Evolutionary conservation across 352 stramenopile genomes (phyloP), one percentile per base, ranked within the genome.

Genomic region (Pythium pyrilobum): DNA sequence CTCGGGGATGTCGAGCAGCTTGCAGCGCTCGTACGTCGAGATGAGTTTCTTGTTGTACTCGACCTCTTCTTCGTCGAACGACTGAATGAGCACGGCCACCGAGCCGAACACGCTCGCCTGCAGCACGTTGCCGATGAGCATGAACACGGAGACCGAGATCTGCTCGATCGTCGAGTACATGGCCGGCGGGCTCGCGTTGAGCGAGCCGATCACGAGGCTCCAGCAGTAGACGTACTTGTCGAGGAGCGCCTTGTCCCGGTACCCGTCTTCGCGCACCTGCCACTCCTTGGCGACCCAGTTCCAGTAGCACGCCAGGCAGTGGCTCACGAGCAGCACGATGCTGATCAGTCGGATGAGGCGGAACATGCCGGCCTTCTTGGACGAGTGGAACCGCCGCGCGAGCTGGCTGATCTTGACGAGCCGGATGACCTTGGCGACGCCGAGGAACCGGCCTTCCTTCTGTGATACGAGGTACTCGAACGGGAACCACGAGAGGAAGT

Each of bases 1-100:
- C 23, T 84, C 71, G 0, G 77, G 71, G 50, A 88, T 86, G 29
- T 74, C 77, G 7, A 88, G 59, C 39, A 88, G 81, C 24, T 71
- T 72, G 59, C 77, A 88, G 0, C 77, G 72, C 36, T 88, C 77
- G 29, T 72, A 83, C 2, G 71, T 82, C 9, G 61, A 64, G 46
- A 88, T 83, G 25, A 86, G 61, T 44, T 88, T 88, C 50, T 83
- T 77, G 66, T 85, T 83, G 55, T 88, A 88, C 16, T 66, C 65
- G 20, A 69, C 72, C 28, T 88, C 75, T 27, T 80, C 66, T 50
- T 88, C 75, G 42, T 88, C 75, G 34, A 88, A 82, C 0, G 77
- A 88, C 18, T 72, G 81, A 46, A 88, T 83, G 3, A 86, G 41
- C 4, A 80, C 75, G 0, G 77, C 77, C 1, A 88, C 72, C 1